Evolutionary conservation across 1,284 basidiomycete species (phyloP), one percentile per base, ranked within the genome.

Genomic region (Puccinia hordei): DNA sequence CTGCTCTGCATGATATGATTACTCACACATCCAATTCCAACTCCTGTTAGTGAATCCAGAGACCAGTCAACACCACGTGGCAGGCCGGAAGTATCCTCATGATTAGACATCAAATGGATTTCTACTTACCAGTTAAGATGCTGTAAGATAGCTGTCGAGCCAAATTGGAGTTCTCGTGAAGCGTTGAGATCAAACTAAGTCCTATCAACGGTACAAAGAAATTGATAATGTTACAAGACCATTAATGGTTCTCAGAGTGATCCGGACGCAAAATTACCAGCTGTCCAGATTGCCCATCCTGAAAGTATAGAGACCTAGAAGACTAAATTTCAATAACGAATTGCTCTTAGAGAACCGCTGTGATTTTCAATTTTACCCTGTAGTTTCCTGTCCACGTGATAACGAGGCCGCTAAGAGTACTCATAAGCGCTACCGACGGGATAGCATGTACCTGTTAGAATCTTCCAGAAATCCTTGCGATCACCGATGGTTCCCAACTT

Each of bases 301-400:
- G 53, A 55, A n/a, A 55, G 53, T 55, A 55, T 55, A 55, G 53
- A 55, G 53, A 55, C 53, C 53, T 55, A n/a, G 3, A 55, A 55
- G 24, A n/a, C n/a, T 5, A 55, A 55, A 4, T 24, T 24, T 24
- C 53, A 55, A 55, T 55, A 2, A 55, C n/a, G 3, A 19, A 55
- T 55, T 55, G 53, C 19, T 55, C 2, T 55, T 55, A n/a, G 24
- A 55, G 24, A 24, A 19, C 6, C 49, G 49, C 38, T 12, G 13
- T 8, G n/a, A 55, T 55, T 55, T 24, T 55, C 9, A 24, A 8
- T n/a, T n/a, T 55, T n/a, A 55, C 53, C 53, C 53, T 55, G 53
- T 55, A 55, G 19, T 55, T 55, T 24, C 53, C 53, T 55, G 53
- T 55, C 53, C 53, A 55, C 53, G 53, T 55, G n/a, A 55, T 55